These are phyloP conservation scores for Amanita molliuscula DNA, from an alignment of 768 basidiomycete genomes.

Conservation along the genomic window DNA sequence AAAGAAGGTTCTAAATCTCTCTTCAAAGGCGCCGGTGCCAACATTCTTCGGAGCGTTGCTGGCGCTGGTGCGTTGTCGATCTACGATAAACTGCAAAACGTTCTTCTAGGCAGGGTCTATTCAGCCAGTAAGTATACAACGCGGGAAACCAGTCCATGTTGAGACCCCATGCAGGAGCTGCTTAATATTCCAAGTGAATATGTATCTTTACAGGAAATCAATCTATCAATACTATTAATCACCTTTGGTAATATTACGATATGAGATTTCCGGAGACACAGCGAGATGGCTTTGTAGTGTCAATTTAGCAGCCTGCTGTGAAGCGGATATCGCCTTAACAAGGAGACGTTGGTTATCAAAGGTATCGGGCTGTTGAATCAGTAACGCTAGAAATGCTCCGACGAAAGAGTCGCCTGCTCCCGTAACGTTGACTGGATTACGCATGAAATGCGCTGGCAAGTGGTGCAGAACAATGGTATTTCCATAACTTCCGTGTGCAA, in stretches of 20 bases:
- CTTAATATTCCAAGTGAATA: neutral
- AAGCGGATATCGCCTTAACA: constrained; percentile 33
- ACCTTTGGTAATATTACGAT: neutral
- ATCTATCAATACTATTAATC: neutral
- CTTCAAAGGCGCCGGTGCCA: constrained; percentile 82
- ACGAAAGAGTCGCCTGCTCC: constrained; percentile 91
- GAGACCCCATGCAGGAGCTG: neutral
- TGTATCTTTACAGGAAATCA: neutral
- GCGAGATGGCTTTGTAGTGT: constrained; percentile 48
- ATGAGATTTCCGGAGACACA: constrained; percentile 55
- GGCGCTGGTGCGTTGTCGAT: constrained; percentile 80
- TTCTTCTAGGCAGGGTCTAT: constrained; percentile 5
- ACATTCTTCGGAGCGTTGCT: constrained; percentile 74
- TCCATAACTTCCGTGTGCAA: constrained; percentile 35
- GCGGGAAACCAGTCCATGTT: neutral
- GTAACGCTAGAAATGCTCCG: constrained; percentile 65
- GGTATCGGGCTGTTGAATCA: constrained; percentile 33
- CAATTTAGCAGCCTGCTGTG: constrained; percentile 56
- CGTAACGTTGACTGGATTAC: constrained; percentile 60
- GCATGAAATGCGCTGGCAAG: constrained; percentile 46
- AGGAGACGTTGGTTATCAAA: constrained; percentile 39
- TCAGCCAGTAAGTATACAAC: neutral
- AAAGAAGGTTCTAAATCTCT: constrained; percentile 73
- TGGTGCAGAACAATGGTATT: constrained; percentile 59
- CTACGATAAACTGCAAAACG: constrained; percentile 52